Percentiles rank a stretch among this genome's conserved stretches.
phyloP scores from a whole-genome alignment of 176 grass and related monocot genomes.

The Zoysia japonica region DNA sequence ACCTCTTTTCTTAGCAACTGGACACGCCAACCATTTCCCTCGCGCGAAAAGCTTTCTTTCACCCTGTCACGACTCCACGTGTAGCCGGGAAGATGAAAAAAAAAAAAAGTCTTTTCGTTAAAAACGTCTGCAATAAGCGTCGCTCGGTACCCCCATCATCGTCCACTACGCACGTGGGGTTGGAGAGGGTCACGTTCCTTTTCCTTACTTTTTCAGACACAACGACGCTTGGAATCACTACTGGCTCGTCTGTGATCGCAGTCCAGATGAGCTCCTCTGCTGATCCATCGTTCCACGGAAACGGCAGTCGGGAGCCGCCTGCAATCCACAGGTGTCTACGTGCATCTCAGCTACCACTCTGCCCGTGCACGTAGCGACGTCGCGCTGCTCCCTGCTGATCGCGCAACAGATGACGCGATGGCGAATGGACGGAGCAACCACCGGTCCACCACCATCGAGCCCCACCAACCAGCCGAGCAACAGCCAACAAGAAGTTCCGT shows the following conservation, averaged over 20 bases:
- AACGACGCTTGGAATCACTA: too few relatives aligned
- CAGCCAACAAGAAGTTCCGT: background rate
- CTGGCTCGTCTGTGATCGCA: too few relatives aligned
- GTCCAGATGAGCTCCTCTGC: background rate
- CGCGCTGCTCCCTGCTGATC: too few relatives aligned
- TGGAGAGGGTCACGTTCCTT: too few relatives aligned
- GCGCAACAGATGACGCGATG: background rate
- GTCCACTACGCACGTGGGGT: background rate
- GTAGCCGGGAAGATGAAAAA: background rate
- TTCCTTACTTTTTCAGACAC: too few relatives aligned
- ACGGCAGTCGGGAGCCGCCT: background rate
- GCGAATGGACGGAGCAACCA: slow-evolving; percentile 13
- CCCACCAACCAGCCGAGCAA: background rate
- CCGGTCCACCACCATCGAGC: slow-evolving; percentile 9
- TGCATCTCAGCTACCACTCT: background rate
- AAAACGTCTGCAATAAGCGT: background rate
- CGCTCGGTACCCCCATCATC: background rate
- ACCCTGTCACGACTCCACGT: background rate
- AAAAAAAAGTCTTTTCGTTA: background rate
- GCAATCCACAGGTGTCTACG: too few relatives aligned
- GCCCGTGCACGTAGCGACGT: background rate
- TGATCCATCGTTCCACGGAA: background rate
- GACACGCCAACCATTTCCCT: background rate
- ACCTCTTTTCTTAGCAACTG: background rate
- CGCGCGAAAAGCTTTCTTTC: background rate